These are phyloP conservation scores for Leccinum broughii DNA, from an alignment of 768 basidiomycete genomes.

Conservation along the genomic window DNA sequence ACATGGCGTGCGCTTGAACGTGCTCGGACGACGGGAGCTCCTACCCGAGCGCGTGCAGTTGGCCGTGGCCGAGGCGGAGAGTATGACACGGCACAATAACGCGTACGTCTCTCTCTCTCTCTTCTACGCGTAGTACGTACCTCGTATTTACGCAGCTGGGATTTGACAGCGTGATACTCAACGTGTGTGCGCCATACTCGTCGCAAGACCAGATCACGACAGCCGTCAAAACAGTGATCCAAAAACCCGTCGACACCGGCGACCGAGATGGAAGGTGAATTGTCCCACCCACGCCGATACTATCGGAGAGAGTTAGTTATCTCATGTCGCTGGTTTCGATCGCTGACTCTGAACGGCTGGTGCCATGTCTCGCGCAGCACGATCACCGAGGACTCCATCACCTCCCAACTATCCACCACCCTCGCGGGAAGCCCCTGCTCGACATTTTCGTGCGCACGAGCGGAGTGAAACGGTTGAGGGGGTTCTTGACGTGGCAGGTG, in stretches of 20 bases:
- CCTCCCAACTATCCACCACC: conserved; percentile 65
- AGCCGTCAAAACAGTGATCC: conserved; percentile 51
- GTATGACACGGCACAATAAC: conserved; percentile 71
- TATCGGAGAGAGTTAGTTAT: conserved; percentile 3
- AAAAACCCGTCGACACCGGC: conserved; percentile 34
- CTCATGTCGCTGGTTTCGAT: background rate
- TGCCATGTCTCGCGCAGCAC: conserved; percentile 27
- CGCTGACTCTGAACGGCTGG: background rate
- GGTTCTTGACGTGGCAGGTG: conserved; percentile 97
- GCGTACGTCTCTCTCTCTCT: conserved; percentile 42
- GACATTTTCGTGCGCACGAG: conserved; percentile 92
- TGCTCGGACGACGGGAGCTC: conserved; percentile 75
- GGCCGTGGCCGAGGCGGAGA: conserved; percentile 71
- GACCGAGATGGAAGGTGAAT: conserved; percentile 30
- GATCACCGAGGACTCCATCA: conserved; percentile 70
- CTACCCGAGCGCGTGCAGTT: conserved; percentile 74
- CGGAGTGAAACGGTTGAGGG: conserved; percentile 63
- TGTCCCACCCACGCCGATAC: too few species aligned
- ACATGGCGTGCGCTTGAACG: conserved; percentile 82
- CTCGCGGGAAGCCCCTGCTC: conserved; percentile 66
- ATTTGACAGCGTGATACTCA: conserved; percentile 71
- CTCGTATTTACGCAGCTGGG: background rate
- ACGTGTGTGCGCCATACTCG: conserved; percentile 91
- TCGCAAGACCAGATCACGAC: conserved; percentile 89
- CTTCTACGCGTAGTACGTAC: background rate